Evolutionary conservation across 73 alveolate species (phyloP), one percentile per base, ranked within the genome.

Genomic region (Diophrys appendiculata): DNA sequence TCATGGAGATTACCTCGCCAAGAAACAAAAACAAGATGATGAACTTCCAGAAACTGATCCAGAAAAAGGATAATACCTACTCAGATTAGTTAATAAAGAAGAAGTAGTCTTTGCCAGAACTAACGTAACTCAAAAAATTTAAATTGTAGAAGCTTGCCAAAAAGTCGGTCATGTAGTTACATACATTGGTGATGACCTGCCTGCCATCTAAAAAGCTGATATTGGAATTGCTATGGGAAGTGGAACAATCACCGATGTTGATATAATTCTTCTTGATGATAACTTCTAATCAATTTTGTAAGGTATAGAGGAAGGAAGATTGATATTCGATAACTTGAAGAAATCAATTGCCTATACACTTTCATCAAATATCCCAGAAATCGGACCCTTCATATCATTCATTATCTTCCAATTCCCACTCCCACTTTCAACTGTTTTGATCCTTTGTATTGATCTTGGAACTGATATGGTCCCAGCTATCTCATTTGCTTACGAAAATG

Each of bases 171-270:
- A 91, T 80, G 80, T 95, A 26, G 97, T 91, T 14, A 98, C 97
- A 29, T 97, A 89, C 29, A 93, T 97, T 3, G 99, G 99, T 1
- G 91, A 93, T 89, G 99, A 95, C 84, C 89, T 96, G 5, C 99
- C 99, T 23, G 98, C 99, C 1, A 95, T 95, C 35, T 90, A 93
- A 87, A 90, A 93, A 75, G 96, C 98, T 22, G 92, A 92, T 82
- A 92, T 92, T 81, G 95, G 95, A 30, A 83, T 88, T 32, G 95
- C 95, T 0, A 88, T 88, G 95, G 93, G 90, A 95, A 96, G 91
- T 73, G 99, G 99, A 33, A 88, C 99, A 68, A n/a, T n/a, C n/a
- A n/a, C n/a, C n/a, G 99, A 98, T 91, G n/a, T n/a, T n/a, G n/a
- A n/a, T n/a, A n/a, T n/a, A n/a, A n/a, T n/a, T n/a, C n/a, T n/a